Evolutionary conservation across 2,329 filamentous ascomycete genomes (phyloP).

Genomic region (Furcasterigmium furcatum): DNA sequence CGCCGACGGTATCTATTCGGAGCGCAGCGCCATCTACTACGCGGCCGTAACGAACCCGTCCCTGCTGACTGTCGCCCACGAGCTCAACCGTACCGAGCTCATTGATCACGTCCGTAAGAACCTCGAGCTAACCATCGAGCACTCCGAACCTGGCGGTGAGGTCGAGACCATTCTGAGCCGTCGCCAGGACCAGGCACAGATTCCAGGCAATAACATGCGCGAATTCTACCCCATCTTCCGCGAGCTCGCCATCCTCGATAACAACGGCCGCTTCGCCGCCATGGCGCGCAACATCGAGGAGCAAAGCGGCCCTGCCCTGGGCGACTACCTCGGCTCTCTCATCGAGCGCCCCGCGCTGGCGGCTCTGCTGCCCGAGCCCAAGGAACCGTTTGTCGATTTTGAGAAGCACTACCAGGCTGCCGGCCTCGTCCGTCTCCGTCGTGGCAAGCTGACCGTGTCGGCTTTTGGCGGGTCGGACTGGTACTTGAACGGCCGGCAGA

Average conservation of each 20-base stretch:
- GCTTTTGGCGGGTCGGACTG: constrained; percentile 14
- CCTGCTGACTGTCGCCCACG: constrained; percentile 12
- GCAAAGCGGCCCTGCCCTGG: constrained; percentile 5
- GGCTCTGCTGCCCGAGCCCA: constrained; percentile 7
- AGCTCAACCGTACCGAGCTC: constrained; percentile 12
- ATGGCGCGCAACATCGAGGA: constrained; percentile 13
- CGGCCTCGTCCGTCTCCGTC: constrained; percentile 11
- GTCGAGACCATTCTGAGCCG: constrained; percentile 14
- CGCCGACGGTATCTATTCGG: constrained; percentile 15
- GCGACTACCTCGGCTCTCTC: constrained; percentile 12
- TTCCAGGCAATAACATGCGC: constrained; percentile 8
- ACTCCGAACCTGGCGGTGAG: constrained; percentile 11
- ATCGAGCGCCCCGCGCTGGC: constrained; percentile 13
- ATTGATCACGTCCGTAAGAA: constrained; percentile 12
- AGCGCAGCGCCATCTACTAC: constrained; percentile 15
- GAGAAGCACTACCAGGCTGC: constrained; percentile 10
- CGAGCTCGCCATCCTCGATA: constrained; percentile 12
- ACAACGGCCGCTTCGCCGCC: constrained; percentile 12
- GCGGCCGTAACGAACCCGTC: constrained; percentile 13
- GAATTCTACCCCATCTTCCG: constrained; percentile 13
- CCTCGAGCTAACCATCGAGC: constrained; percentile 14
- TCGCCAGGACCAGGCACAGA: constrained; percentile 14
- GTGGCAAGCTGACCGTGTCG: constrained; percentile 11
- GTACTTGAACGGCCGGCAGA: constrained; percentile 9
- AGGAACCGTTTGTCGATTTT: constrained; percentile 12